Percentiles rank a stretch among this genome's conserved stretches.
These are phyloP conservation scores for Dacryopinax spathularia DNA, from an alignment of 768 basidiomycete species.

Conservation along the genomic window DNA sequence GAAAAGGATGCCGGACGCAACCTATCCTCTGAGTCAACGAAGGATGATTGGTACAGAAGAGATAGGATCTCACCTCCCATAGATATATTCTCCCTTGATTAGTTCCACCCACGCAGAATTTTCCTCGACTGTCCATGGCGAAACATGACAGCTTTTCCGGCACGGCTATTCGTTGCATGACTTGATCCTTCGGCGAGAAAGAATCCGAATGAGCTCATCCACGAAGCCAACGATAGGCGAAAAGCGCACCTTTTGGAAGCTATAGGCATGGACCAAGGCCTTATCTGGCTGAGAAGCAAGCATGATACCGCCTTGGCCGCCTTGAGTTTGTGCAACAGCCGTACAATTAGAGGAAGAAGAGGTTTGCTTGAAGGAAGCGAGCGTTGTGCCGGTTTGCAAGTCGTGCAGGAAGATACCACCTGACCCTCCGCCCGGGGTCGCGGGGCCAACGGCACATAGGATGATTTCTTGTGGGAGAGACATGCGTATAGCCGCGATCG, in stretches of 20 bases:
- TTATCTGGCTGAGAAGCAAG: conserved; percentile 80
- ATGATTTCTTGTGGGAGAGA: conserved; percentile 40
- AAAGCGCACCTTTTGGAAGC: conserved; percentile 70
- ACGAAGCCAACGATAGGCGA: neutral
- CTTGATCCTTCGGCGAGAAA: conserved; percentile 55
- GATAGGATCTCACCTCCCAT: conserved; percentile 67
- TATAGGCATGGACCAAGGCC: conserved; percentile 76
- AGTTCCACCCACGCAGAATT: conserved; percentile 78
- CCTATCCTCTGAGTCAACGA: conserved; percentile 37
- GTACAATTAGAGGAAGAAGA: conserved; percentile 49
- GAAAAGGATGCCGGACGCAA: conserved; percentile 85
- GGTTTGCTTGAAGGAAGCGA: conserved; percentile 84
- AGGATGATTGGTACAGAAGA: conserved; percentile 12
- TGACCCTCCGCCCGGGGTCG: conserved; percentile 32
- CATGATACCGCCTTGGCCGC: conserved; percentile 69
- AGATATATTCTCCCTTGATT: conserved; percentile 78
- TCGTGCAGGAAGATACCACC: conserved; percentile 69
- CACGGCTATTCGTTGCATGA: conserved; percentile 68
- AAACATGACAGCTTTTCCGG: conserved; percentile 82
- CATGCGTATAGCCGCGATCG: neutral
- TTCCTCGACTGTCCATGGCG: conserved; percentile 53
- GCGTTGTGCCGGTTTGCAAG: conserved; percentile 54
- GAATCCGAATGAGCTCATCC: conserved; percentile 1
- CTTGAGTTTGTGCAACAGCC: conserved; percentile 49
- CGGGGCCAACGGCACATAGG: conserved; percentile 45